A percentile compares a stretch with the other conserved stretches of the same genome.
phyloP scores from a whole-genome alignment of 345 rosid genomes.

The Brassica cretica region DNA sequence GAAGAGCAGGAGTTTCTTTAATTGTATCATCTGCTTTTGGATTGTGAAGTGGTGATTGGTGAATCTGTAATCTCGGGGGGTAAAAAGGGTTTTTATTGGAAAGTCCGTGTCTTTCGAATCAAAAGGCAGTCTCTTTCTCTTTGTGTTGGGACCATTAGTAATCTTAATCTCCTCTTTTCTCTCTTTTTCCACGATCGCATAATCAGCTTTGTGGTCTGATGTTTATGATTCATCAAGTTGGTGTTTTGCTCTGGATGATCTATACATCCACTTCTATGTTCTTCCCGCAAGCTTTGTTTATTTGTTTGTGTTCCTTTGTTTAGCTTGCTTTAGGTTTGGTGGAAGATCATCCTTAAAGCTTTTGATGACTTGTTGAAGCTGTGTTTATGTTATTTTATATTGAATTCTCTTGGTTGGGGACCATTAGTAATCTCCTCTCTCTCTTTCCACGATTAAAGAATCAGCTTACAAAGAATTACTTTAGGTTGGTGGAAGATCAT shows the following conservation, averaged over 20 bases:
- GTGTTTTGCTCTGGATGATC: conserved; percentile 23
- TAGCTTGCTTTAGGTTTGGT: background rate
- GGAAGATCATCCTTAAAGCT: background rate
- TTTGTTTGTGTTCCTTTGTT: background rate
- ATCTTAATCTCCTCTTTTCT: conserved; percentile 19
- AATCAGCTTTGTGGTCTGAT: conserved; percentile 16
- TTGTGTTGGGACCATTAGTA: background rate
- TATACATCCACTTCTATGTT: conserved; percentile 16
- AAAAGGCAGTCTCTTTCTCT: background rate
- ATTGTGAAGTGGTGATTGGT: conserved; percentile 3
- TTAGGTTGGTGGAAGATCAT: conserved; percentile 21
- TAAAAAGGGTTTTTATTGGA: conserved; percentile 32
- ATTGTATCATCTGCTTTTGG: conserved; percentile 3
- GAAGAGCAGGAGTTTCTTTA: background rate
- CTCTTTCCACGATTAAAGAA: too few species aligned
- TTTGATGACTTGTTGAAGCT: background rate
- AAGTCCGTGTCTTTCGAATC: conserved; percentile 29
- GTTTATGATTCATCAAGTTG: background rate
- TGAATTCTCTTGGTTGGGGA: background rate
- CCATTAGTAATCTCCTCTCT: too few species aligned
- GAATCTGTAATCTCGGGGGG: conserved; percentile 31
- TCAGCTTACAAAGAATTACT: background rate
- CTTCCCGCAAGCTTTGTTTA: conserved; percentile 10
- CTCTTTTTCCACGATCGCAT: conserved; percentile 14
- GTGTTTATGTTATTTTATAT: background rate